Base-by-base conservation (phyloP, 2,329 filamentous ascomycete species). In the Scedosporium dehoogii region DNA sequence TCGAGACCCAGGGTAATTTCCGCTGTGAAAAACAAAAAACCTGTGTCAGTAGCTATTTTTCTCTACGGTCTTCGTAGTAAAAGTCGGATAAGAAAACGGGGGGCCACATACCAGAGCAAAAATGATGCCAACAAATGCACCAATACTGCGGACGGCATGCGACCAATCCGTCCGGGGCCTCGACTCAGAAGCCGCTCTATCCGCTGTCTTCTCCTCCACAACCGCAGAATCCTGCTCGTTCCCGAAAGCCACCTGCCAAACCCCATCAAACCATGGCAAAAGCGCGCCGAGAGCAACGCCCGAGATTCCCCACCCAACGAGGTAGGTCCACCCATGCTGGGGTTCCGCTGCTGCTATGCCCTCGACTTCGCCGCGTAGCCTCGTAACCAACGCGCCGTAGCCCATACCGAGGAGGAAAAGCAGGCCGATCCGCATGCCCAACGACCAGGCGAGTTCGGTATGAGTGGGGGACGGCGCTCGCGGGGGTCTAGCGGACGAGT, bases 1-100 rank as follows among this genome's bases (percentile, higher is more conserved):
- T 94, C 7, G 92, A 97, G 69, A 92, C 84, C 94, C 94, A 99
- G 1, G 91, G 90, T 9, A 97, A 84, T 73, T 90, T 91, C 66
- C 94, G 88, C 91, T 96, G 56, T 27, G 12, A 27, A 38, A 14
- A 48, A 27, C 18, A 14, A 48, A 4, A 46, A 59, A 27, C 27
- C 4, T 2, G 12, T 21, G 51, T 56, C 2, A 56, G 51, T n/a
- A 29, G 16, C 23, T 7, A 7, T 23, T 33, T 7, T 33, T 6
- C 25, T 5, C 27, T 6, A 29, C 27, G 3, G 4, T 29, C 27
- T 29, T 4, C 21, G 16, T 48, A 53, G 6, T 41, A 64, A 64
- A 27, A 9, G 18, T 7, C 23, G 44, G 10, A 60, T 55, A 57
- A 42, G 29, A 57, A 27, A 48, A n/a, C n/a, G 16, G 44, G 38